phyloP scores from a whole-genome alignment of 1,284 basidiomycete genomes.

The Tylopilus orsonianus region DNA sequence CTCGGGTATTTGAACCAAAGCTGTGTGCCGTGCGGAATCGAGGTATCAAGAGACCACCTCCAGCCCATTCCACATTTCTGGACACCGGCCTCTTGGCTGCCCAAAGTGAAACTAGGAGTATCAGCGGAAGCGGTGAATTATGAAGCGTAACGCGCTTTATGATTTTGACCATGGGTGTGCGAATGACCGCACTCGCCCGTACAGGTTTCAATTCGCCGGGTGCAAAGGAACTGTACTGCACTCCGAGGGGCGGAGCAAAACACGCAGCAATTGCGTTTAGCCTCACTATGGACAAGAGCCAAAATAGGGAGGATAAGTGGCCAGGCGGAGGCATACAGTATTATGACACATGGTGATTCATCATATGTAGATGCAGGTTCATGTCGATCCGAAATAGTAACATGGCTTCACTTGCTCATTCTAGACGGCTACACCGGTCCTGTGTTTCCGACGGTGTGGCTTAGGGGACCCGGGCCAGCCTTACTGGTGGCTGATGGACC shows the following conservation, averaged over 20 bases:
- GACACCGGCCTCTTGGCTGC: constrained; percentile 21
- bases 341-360: background rate
- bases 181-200: no score
- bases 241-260: no score
- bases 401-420: no score
- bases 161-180: no score
- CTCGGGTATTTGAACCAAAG: constrained; percentile 17
- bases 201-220: no score
- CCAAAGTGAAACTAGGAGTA: constrained; percentile 35
- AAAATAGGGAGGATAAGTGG: background rate
- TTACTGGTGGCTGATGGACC: constrained; percentile 2
- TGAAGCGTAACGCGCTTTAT: constrained; percentile 29
- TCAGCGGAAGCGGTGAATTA: constrained; percentile 37
- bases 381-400: constrained; percentile 1
- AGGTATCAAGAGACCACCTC: constrained; percentile 41
- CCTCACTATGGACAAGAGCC: background rate
- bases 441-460: no score
- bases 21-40: constrained; percentile 36
- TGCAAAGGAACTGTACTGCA: no score
- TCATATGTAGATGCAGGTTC: background rate
- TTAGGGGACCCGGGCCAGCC: no score
- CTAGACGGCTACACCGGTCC: no score
- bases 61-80: constrained; percentile 34
- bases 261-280: background rate
- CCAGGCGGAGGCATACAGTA: no score